Conservation (phyloP, 495 filamentous ascomycete genomes). For the Parathielavia hyrcaniae region DNA sequence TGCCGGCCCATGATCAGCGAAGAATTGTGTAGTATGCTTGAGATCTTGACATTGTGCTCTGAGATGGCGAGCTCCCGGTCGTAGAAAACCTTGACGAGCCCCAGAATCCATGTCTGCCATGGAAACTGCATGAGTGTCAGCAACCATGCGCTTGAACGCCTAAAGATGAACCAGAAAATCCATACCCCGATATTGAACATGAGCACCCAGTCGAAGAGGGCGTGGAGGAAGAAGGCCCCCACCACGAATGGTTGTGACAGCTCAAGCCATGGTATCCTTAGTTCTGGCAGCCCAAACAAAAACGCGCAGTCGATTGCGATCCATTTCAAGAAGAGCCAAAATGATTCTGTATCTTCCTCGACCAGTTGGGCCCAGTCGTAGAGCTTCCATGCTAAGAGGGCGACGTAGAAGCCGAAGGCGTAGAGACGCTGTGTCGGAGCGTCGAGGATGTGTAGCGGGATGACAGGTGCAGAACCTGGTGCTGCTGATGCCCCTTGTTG, state of each 20-base stretch:
- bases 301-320: slow-evolving; percentile 72
- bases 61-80: slow-evolving; percentile 87
- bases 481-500: slow-evolving; percentile 24
- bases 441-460: slow-evolving; percentile 70
- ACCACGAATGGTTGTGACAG: slow-evolving; percentile 68
- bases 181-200: slow-evolving; percentile 86
- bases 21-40: slow-evolving; percentile 76
- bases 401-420: slow-evolving; percentile 66
- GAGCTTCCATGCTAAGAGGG: slow-evolving; percentile 68
- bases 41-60: slow-evolving; percentile 80
- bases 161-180: slow-evolving; percentile 2
- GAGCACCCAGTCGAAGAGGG: slow-evolving; percentile 67
- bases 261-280: slow-evolving; percentile 94
- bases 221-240: slow-evolving; percentile 59
- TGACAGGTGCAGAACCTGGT: slow-evolving; percentile 50
- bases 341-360: slow-evolving; percentile 70
- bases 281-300: slow-evolving; percentile 72
- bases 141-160: not conserved
- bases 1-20: slow-evolving; percentile 92
- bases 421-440: slow-evolving; percentile 84
- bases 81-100: slow-evolving; percentile 67
- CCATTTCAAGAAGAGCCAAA: slow-evolving; percentile 92
- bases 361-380: slow-evolving; percentile 74
- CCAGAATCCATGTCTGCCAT: slow-evolving; percentile 60
- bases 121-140: slow-evolving; percentile 49